A percentile compares a stretch with the other conserved stretches of the same genome.
phyloP scores from a whole-genome alignment of 495 filamentous ascomycete genomes.

The Penicillium canescens region DNA sequence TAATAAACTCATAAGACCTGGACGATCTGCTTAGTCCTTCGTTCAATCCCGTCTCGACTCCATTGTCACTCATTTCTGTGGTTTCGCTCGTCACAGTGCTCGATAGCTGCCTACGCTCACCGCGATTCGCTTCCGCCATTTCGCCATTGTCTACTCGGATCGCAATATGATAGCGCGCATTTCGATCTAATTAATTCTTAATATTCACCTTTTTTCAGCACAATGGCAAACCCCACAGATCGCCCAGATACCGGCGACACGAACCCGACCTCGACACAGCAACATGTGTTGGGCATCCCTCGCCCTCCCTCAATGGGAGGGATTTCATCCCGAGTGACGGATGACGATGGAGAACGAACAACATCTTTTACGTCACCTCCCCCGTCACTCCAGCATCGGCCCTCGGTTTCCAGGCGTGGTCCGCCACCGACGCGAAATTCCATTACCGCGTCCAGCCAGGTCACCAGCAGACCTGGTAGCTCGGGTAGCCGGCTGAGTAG shows the following conservation, averaged over 20 bases:
- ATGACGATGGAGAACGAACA: slow-evolving; percentile 55
- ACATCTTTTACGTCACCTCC: slow-evolving; percentile 44
- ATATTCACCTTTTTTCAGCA: slow-evolving; percentile 1
- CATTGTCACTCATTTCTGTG: slow-evolving; percentile 20
- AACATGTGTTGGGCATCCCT: slow-evolving; percentile 43
- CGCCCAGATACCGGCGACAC: slow-evolving; percentile 29
- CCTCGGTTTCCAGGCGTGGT: slow-evolving; percentile 51
- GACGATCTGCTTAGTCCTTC: slow-evolving; percentile 7
- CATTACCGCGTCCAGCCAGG: slow-evolving; percentile 32
- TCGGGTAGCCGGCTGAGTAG: slow-evolving; percentile 73
- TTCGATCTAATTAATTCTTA: slow-evolving; percentile 12
- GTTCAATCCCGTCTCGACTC: slow-evolving; percentile 2
- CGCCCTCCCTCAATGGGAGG: slow-evolving; percentile 52
- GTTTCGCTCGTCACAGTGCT: slow-evolving; percentile 1
- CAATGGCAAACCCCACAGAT: slow-evolving; percentile 30
- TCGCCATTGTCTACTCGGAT: background rate
- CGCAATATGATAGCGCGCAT: slow-evolving; percentile 24
- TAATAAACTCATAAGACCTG: slow-evolving; percentile 9
- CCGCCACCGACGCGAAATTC: slow-evolving; percentile 42
- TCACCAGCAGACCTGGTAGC: slow-evolving; percentile 56
- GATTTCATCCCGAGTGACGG: slow-evolving; percentile 85
- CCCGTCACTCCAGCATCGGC: slow-evolving; percentile 43
- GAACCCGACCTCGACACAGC: slow-evolving; percentile 19
- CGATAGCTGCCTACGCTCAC: background rate
- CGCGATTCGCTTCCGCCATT: slow-evolving; percentile 1